Evolutionary conservation across 306 rosid species (phyloP), one percentile per base, ranked within the genome.

Genomic region (Notholithocarpus densiflorus): DNA sequence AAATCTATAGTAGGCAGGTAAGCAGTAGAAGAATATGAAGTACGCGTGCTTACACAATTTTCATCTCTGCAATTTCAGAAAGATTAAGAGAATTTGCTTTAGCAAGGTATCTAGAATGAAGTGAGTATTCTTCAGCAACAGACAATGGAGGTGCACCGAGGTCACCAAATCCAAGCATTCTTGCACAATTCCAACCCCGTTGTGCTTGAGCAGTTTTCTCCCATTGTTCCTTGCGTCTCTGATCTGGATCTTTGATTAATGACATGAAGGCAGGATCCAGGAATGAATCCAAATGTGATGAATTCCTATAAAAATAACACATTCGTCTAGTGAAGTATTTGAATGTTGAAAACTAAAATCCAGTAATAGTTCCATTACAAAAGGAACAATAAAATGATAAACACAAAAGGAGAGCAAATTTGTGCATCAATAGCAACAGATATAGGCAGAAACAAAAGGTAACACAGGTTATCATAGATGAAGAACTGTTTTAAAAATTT

Each of bases 251-350:
- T 91, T 91, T 95, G 78, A 95, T 93, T 85, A 95, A 89, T 69
- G 99, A 92, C 99, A 95, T 93, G 89, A 95, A 95, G 80, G 99
- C 96, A 77, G 99, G 99, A 90, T 95, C 99, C 86, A 95, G 84
- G 87, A 60, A 90, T 68, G 98, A 65, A 85, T 88, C 98, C 83
- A 95, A 87, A 83, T 91, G 80, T 68, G 99, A 77, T 17, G 98
- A 86, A 77, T 81, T 93, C 97, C 99, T 95, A 84, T 21, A 85
- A 79, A 82, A 60, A 52, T 68, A 77, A 76, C 69, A 72, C 69
- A 79, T 23, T 31, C 52, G 64, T 74, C 83, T 57, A 74, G 23
- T 72, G 62, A 31, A 54, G 55, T 60, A 60, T 32, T 62, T 13
- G 71, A 62, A 61, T 13, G 61, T 76, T 57, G 53, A 62, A 64